These are phyloP conservation scores for Populus davidiana DNA, from an alignment of 345 rosid genomes.

Conservation along the genomic window DNA sequence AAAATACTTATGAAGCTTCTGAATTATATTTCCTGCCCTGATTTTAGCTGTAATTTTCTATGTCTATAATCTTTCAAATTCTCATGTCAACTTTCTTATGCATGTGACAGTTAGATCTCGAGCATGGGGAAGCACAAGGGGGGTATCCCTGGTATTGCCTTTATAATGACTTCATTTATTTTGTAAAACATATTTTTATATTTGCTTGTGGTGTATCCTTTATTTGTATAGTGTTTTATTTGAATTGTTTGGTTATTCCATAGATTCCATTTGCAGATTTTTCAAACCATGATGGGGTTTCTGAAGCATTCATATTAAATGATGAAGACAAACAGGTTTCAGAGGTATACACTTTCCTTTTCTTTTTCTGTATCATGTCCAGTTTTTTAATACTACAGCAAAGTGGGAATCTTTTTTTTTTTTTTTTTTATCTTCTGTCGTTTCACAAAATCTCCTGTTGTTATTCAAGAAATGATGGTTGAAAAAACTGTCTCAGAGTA, in stretches of 20 bases:
- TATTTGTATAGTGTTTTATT: conserved; percentile 2
- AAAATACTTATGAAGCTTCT: neutral
- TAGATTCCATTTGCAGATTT: conserved; percentile 97
- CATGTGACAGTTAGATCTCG: conserved; percentile 74
- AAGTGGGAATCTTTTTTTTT: neutral
- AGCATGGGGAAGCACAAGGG: conserved; percentile 71
- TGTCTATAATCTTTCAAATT: neutral
- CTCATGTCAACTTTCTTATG: conserved; percentile 25
- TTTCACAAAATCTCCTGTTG: neutral
- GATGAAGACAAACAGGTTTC: conserved; percentile 62
- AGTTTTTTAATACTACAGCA: neutral
- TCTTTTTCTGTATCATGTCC: neutral
- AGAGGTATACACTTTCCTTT: conserved; percentile 47
- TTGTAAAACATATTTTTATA: neutral
- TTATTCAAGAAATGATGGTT: neutral
- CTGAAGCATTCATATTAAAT: conserved; percentile 56
- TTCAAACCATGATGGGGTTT: conserved; percentile 69
- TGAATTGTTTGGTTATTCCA: conserved; percentile 22
- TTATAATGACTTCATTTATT: neutral
- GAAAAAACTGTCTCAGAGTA: neutral
- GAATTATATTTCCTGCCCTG: neutral
- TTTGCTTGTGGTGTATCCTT: conserved; percentile 7
- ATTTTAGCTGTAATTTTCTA: neutral
- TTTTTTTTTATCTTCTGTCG: neutral
- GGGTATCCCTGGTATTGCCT: conserved; percentile 66